These are phyloP conservation scores for Clathrospora elynae DNA, from an alignment of 2,329 filamentous ascomycete genomes.

Conservation along the genomic window DNA sequence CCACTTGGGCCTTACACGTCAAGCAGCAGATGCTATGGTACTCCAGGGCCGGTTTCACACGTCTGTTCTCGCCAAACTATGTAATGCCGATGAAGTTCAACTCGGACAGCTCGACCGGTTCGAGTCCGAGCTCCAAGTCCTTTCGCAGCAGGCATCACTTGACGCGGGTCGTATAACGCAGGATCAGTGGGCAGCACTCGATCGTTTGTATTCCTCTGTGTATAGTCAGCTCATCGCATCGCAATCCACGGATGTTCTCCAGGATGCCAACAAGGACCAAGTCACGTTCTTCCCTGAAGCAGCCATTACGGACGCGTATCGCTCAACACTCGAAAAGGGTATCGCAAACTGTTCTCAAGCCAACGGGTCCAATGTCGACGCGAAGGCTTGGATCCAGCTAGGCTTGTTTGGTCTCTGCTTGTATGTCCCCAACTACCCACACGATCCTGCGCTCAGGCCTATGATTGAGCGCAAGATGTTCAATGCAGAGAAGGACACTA, in stretches of 20 bases:
- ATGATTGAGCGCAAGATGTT: slow-evolving; percentile 68
- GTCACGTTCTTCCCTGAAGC: slow-evolving; percentile 18
- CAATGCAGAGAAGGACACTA: slow-evolving; percentile 59
- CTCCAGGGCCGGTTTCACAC: slow-evolving; percentile 39
- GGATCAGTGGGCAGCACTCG: slow-evolving; percentile 37
- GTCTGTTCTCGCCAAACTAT: slow-evolving; percentile 36
- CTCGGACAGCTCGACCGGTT: slow-evolving; percentile 50
- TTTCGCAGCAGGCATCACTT: slow-evolving; percentile 45
- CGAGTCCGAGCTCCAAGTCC: slow-evolving; percentile 46
- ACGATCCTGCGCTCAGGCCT: slow-evolving; percentile 73
- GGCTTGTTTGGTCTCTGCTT: slow-evolving; percentile 75
- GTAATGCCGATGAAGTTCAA: slow-evolving; percentile 43
- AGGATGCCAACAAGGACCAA: not conserved
- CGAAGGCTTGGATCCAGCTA: slow-evolving; percentile 72
- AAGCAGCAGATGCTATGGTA: slow-evolving; percentile 27
- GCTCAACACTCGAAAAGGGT: slow-evolving; percentile 30
- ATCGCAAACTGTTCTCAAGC: slow-evolving; percentile 18
- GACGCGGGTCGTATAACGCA: slow-evolving; percentile 42
- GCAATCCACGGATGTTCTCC: slow-evolving; percentile 25
- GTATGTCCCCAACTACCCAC: slow-evolving; percentile 83
- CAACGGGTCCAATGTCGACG: slow-evolving; percentile 34
- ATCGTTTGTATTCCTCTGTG: slow-evolving; percentile 31
- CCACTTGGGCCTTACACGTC: slow-evolving; percentile 33
- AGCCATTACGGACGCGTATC: slow-evolving; percentile 40
- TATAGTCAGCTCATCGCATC: slow-evolving; percentile 29